phyloP scores from a whole-genome alignment of 352 stramenopile genomes.

The Phytophthora melonis region DNA sequence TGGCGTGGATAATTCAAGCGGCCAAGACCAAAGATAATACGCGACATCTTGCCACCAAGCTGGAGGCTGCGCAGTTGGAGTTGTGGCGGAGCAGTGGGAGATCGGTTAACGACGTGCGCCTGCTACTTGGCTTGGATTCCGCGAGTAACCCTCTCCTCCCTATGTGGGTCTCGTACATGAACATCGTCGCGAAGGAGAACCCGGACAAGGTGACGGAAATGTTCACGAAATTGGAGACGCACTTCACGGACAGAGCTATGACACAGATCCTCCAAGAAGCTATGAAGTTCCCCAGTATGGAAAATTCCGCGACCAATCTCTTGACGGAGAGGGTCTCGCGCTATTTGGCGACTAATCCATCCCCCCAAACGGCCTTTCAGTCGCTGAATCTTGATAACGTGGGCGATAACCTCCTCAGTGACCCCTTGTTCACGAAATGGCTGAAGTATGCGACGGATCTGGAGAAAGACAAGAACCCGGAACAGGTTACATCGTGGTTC shows the following conservation, averaged over 20 bases:
- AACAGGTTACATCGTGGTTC: background rate
- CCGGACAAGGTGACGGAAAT: background rate
- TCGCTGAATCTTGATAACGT: background rate
- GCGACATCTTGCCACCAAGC: background rate
- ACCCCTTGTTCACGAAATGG: background rate
- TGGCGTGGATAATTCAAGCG: background rate
- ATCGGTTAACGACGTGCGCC: background rate
- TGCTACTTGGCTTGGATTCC: background rate
- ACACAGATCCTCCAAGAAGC: too few relatives aligned
- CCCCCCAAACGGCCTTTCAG: too few relatives aligned
- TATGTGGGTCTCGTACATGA: background rate
- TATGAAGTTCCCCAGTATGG: too few relatives aligned
- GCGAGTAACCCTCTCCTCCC: background rate
- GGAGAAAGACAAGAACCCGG: background rate
- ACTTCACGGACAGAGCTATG: too few relatives aligned
- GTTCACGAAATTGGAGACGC: background rate
- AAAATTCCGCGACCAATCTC: too few relatives aligned
- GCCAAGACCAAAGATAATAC: background rate
- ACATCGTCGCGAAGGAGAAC: background rate
- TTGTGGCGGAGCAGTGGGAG: background rate
- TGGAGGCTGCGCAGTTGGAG: background rate
- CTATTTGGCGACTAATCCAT: too few relatives aligned
- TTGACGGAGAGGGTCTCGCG: too few relatives aligned
- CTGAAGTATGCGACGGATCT: background rate
- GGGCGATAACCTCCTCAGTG: background rate